A percentile compares a stretch with the other conserved stretches of the same genome.
Evolutionary conservation across 2,329 filamentous ascomycete species (phyloP).

Genomic region (Ascochyta fabae): DNA sequence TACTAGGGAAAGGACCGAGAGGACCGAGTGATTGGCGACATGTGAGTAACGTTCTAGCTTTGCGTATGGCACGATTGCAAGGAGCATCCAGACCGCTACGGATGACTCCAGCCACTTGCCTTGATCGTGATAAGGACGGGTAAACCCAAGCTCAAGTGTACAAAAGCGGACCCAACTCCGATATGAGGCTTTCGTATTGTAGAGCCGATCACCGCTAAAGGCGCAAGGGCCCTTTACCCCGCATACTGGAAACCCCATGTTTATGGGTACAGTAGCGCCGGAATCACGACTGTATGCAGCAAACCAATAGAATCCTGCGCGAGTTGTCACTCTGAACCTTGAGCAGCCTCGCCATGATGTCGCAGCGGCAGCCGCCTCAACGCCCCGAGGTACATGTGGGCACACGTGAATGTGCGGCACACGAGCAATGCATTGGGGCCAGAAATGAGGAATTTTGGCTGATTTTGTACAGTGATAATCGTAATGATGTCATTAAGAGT

Average conservation of each 20-base stretch:
- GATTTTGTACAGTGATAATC: neutral
- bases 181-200: neutral
- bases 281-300: slow-evolving; percentile 1
- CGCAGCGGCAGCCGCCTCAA: neutral
- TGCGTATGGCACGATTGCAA: neutral
- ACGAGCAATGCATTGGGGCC: neutral
- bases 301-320: slow-evolving; percentile 10
- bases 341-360: slow-evolving; percentile 1
- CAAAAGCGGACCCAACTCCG: slow-evolving; percentile 9
- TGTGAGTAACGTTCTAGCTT: slow-evolving; percentile 1
- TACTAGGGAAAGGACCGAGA: neutral
- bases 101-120: neutral
- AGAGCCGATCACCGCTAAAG: slow-evolving; percentile 1
- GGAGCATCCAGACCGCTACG: neutral
- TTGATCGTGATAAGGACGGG: neutral
- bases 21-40: slow-evolving; percentile 12
- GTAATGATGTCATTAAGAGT: neutral
- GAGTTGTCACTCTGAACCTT: slow-evolving; percentile 1
- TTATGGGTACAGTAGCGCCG: slow-evolving; percentile 7
- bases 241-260: slow-evolving; percentile 5
- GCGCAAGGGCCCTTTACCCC: slow-evolving; percentile 16
- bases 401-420: slow-evolving; percentile 9
- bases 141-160: neutral
- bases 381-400: slow-evolving; percentile 3
- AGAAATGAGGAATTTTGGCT: neutral